phyloP scores from a whole-genome alignment of 768 basidiomycete species.

The Glaciozyma antarctica region DNA sequence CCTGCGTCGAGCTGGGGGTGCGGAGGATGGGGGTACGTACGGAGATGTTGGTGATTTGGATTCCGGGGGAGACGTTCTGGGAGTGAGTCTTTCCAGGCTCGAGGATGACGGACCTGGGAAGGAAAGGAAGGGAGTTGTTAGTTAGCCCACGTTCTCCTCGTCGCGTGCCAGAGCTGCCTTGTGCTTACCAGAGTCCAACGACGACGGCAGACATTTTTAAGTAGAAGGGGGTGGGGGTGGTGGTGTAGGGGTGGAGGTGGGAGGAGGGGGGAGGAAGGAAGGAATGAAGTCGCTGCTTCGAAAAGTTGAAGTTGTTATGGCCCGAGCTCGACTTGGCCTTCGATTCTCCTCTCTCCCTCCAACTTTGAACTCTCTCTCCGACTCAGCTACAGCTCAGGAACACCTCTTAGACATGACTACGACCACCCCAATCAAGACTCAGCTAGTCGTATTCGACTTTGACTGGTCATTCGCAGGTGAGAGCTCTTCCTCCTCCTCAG shows the following conservation, averaged over 20 bases:
- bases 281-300: too few relatives aligned
- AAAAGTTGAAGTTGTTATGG: too few relatives aligned
- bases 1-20: background rate
- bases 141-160: background rate
- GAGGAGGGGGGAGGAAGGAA: background rate
- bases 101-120: constrained; percentile 27
- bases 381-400: background rate
- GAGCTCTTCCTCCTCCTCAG: too few relatives aligned
- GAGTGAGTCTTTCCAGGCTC: constrained; percentile 29
- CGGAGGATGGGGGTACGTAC: background rate
- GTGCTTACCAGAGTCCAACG: constrained; percentile 30
- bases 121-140: background rate
- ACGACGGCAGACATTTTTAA: constrained; percentile 7
- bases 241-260: background rate
- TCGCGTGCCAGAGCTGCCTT: background rate
- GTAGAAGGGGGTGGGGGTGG: background rate
- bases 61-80: constrained; percentile 22
- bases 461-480: constrained; percentile 61
- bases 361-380: background rate
- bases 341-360: background rate
- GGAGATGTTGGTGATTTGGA: constrained; percentile 34
- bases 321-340: background rate
- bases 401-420: background rate
- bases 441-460: constrained; percentile 89
- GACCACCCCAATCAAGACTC: constrained; percentile 38